These are phyloP conservation scores for Clitopilus hobsonii DNA, from an alignment of 768 basidiomycete genomes.

Conservation along the genomic window DNA sequence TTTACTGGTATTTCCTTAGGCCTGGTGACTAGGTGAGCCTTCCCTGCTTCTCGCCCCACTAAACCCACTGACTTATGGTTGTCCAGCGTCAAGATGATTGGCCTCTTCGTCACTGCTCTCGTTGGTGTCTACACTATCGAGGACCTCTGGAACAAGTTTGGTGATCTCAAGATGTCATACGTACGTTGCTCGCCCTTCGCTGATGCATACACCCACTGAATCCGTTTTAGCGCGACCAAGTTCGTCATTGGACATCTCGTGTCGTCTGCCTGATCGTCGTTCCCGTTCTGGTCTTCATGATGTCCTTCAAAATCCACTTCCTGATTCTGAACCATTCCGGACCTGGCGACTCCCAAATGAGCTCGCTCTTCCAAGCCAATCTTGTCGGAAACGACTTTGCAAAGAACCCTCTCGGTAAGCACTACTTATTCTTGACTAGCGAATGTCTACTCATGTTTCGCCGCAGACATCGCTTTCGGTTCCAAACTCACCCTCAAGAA, in stretches of 20 bases:
- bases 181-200: constrained; percentile 41
- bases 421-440: not conserved
- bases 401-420: constrained; percentile 79
- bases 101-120: constrained; percentile 90
- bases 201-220: not conserved
- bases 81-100: constrained; percentile 89
- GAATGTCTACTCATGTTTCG: not conserved
- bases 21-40: constrained; percentile 77
- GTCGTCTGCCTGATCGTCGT: constrained; percentile 81
- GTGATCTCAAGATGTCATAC: constrained; percentile 86
- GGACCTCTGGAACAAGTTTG: constrained; percentile 98
- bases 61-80: not conserved
- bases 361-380: constrained; percentile 96
- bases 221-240: constrained; percentile 67
- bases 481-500: constrained; percentile 93
- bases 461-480: constrained; percentile 83
- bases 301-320: constrained; percentile 96
- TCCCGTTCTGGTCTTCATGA: constrained; percentile 90
- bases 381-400: constrained; percentile 91
- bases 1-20: constrained; percentile 94
- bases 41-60: not conserved
- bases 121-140: constrained; percentile 96
- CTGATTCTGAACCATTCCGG: constrained; percentile 90
- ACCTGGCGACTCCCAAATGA: constrained; percentile 98
- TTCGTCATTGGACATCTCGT: constrained; percentile 88